These are phyloP conservation scores for Chaetomium tenue DNA, from an alignment of 495 filamentous ascomycete genomes.

Conservation along the genomic window DNA sequence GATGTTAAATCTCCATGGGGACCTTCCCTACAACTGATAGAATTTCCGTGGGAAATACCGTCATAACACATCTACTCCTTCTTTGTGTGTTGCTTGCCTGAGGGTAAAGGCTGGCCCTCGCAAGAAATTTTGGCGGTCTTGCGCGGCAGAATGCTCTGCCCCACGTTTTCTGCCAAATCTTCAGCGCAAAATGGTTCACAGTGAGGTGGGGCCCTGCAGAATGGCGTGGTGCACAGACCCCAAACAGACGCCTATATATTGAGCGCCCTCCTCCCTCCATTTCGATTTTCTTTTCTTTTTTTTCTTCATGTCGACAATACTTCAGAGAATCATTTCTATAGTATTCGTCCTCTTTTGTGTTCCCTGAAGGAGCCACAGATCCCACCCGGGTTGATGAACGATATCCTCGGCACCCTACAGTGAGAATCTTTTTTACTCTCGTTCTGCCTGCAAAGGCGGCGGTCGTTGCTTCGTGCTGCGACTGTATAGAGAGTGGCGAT, in stretches of 20 bases:
- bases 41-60: neutral
- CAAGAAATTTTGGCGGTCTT: slow-evolving; percentile 38
- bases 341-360: slow-evolving; percentile 77
- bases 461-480: slow-evolving; percentile 31
- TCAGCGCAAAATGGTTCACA: neutral
- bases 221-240: slow-evolving; percentile 44
- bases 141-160: slow-evolving; percentile 38
- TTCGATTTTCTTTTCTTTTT: slow-evolving; percentile 38
- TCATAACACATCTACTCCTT: neutral
- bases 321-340: slow-evolving; percentile 89
- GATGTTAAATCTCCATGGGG: too few species aligned
- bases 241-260: slow-evolving; percentile 41
- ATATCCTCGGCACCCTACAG: slow-evolving; percentile 61
- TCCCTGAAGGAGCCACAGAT: slow-evolving; percentile 68
- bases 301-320: slow-evolving; percentile 63
- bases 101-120: neutral
- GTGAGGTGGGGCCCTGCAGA: slow-evolving; percentile 27
- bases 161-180: neutral
- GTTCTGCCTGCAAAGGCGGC: slow-evolving; percentile 53
- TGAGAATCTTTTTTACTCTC: slow-evolving; percentile 53
- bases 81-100: neutral
- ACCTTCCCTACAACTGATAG: too few species aligned
- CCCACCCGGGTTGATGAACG: slow-evolving; percentile 62
- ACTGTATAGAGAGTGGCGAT: slow-evolving; percentile 62
- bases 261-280: slow-evolving; percentile 6